phyloP scores from a whole-genome alignment of 2,329 filamentous ascomycete species.

The Stagonosporopsis rhizophila region DNA sequence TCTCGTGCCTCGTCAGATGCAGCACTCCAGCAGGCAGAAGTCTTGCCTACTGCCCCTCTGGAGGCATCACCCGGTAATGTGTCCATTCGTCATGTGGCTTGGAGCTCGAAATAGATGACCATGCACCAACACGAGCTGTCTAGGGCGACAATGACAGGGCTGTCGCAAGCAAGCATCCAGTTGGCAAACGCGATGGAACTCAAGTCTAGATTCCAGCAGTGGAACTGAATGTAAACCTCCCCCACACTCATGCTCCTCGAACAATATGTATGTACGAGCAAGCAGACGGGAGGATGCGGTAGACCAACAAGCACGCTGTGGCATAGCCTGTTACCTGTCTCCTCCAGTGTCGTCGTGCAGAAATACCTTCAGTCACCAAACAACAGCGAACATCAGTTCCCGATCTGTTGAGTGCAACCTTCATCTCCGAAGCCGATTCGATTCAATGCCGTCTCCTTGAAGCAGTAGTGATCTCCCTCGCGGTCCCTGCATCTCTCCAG shows the following conservation, averaged over 20 bases:
- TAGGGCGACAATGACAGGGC: background rate
- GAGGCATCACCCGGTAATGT: conserved; percentile 7
- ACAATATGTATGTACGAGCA: too few species aligned
- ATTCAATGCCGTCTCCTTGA: conserved; percentile 14
- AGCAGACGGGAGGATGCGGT: too few species aligned
- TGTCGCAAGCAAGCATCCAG: background rate
- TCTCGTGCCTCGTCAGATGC: conserved; percentile 9
- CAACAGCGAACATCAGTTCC: background rate
- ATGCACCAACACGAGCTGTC: background rate
- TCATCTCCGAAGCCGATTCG: conserved; percentile 13
- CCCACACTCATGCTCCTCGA: too few species aligned
- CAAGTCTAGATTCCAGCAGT: too few species aligned
- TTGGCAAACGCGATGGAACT: background rate
- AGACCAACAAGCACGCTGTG: background rate
- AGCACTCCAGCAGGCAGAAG: conserved; percentile 23
- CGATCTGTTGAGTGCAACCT: conserved; percentile 9
- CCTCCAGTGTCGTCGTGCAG: background rate
- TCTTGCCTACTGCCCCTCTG: conserved; percentile 14
- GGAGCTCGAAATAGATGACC: background rate
- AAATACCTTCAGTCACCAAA: background rate
- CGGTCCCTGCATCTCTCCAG: conserved; percentile 8
- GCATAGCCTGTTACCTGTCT: background rate
- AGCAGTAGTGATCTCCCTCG: conserved; percentile 13
- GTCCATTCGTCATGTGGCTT: conserved; percentile 7
- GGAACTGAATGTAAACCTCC: too few species aligned